Base-by-base conservation (phyloP, 2,329 filamentous ascomycete genomes). In the Ophiocordyceps camponoti-floridani region DNA sequence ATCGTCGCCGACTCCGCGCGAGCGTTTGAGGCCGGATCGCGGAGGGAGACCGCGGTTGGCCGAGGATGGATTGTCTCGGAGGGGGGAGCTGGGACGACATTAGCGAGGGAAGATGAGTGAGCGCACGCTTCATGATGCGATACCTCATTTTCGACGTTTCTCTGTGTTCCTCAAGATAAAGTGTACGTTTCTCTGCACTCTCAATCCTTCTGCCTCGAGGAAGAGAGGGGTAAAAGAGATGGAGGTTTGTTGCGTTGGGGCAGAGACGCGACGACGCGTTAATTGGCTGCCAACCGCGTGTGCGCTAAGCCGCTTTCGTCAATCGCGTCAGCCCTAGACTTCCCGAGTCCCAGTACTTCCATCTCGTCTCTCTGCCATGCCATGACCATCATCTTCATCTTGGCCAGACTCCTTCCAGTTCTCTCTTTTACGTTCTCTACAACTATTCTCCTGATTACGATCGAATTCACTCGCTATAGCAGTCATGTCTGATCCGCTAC, bases 21-120 rank as follows among this genome's bases (percentile, higher is more conserved):
- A 66, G 43, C 74, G 71, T 57, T 78, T 77, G 53, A 73, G 70
- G 55, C 60, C 70, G 41, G 64, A 60, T 45, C 68, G 64, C 42
- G 67, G 60, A 40, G 64, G 69, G 26, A 72, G 60, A 44, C 85
- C 84, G 53, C 85, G 78, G 64, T 94, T 94, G 54, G 80, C 86
- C 51, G 87, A 88, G 48, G 81, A 78, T 70, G 84, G 82, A 64
- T 79, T 86, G 53, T 79, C 73, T 62, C 82, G 79, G 48, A 93
- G 72, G 59, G 88, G 87, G 61, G 86, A 93, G 69, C 84, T 93
- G 58, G 23, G 30, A 4, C 5, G n/a, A 12, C 19, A 50, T 54
- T 27, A 14, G 16, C 12, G 23, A 40, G 35, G 40, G 38, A 52
- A 19, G n/a, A 45, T 12, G n/a, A 18, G 4, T n/a, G 4, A 10